Evolutionary conservation across 164 flowering plant species (phyloP).

Genomic region (Houttuynia cordata): DNA sequence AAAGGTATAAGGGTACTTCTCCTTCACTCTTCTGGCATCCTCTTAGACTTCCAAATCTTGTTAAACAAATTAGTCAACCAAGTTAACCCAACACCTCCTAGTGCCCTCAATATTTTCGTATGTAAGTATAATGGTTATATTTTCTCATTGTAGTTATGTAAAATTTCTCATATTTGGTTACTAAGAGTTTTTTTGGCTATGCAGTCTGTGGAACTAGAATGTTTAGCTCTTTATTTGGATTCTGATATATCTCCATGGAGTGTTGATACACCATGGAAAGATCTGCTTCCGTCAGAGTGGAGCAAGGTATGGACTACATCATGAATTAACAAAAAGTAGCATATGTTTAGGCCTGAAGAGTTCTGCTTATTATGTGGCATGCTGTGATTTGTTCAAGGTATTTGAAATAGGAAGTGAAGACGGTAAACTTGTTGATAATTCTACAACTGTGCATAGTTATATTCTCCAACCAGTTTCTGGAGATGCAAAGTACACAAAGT

Average conservation of each 20-base stretch:
- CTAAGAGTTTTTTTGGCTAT: constrained; percentile 1
- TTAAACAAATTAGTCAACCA: too few relatives aligned
- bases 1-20: too few relatives aligned
- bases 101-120: too few relatives aligned
- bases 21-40: too few relatives aligned
- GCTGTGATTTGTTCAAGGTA: constrained; percentile 32
- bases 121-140: too few relatives aligned
- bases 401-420: constrained; percentile 58
- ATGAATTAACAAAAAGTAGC: too few relatives aligned
- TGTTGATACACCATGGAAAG: constrained; percentile 71
- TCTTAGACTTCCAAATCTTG: too few relatives aligned
- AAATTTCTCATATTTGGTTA: too few relatives aligned
- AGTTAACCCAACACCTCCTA: too few relatives aligned
- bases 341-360: not conserved
- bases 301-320: constrained; percentile 37
- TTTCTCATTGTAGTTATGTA: not conserved
- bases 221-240: constrained; percentile 79
- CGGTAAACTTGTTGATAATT: constrained; percentile 34
- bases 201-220: constrained; percentile 78
- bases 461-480: constrained; percentile 89
- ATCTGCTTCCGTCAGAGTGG: constrained; percentile 90
- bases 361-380: not conserved
- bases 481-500: constrained; percentile 73
- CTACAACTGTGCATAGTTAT: constrained; percentile 41
- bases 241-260: constrained; percentile 78